A percentile compares a stretch with the other conserved stretches of the same genome.
phyloP scores from a whole-genome alignment of 202 grass and related monocot species.

The Sporobolus alterniflorus region DNA sequence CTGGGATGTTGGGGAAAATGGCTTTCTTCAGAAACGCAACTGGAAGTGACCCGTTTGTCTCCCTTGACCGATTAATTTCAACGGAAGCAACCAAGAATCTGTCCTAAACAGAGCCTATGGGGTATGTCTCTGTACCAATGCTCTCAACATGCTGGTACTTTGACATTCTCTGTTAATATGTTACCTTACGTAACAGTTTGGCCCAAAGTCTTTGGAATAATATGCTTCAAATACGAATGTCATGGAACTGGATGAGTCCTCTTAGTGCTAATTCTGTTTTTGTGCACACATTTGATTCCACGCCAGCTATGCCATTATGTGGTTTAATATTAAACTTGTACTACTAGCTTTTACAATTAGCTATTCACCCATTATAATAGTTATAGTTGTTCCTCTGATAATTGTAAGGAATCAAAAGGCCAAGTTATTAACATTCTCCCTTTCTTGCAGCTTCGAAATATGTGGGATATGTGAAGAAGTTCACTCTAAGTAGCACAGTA shows the following conservation, averaged over 20 bases:
- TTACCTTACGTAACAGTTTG: neutral
- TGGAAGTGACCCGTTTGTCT: too few species aligned
- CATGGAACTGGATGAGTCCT: neutral
- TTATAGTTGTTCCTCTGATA: neutral
- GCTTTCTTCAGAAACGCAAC: too few species aligned
- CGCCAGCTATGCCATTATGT: neutral
- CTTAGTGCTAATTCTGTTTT: neutral
- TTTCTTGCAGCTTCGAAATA: constrained; percentile 94
- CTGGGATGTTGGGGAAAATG: too few species aligned
- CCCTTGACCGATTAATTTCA: too few species aligned
- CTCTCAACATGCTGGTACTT: too few species aligned
- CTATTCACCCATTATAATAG: neutral
- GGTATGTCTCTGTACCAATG: too few species aligned
- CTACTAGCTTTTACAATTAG: neutral
- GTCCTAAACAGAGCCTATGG: too few species aligned
- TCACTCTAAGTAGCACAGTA: constrained; percentile 91
- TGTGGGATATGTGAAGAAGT: constrained; percentile 97
- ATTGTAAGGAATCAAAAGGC: neutral
- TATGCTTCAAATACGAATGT: neutral
- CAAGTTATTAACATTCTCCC: constrained; percentile 25
- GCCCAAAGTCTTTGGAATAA: neutral
- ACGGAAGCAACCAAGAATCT: too few species aligned
- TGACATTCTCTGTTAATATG: neutral
- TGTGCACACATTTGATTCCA: neutral
- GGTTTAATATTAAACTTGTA: neutral